Evolutionary conservation across 805 yeast species (phyloP).

Genomic region (Saccharomycopsis fibuligera): DNA sequence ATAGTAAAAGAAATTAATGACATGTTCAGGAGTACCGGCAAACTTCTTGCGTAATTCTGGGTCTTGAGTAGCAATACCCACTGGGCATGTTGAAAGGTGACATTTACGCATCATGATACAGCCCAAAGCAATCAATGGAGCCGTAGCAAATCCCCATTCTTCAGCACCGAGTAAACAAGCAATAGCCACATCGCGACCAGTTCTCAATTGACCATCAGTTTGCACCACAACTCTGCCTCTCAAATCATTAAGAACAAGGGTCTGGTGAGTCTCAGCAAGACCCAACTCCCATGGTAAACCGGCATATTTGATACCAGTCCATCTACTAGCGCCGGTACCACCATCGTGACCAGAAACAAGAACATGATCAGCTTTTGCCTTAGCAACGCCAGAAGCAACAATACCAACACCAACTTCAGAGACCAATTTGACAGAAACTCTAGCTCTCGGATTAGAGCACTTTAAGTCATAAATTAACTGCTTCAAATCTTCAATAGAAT

Average conservation of each 20-base stretch:
- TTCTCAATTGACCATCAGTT: slow-evolving; percentile 97
- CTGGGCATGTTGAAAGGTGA: slow-evolving; percentile 92
- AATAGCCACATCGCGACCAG: slow-evolving; percentile 95
- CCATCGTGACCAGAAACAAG: slow-evolving; percentile 97
- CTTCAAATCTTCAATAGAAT: slow-evolving; percentile 95
- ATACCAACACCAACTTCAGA: slow-evolving; percentile 99
- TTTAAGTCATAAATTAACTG: slow-evolving; percentile 94
- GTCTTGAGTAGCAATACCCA: slow-evolving; percentile 98
- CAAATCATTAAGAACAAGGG: slow-evolving; percentile 88
- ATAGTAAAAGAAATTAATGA: slow-evolving; percentile 94
- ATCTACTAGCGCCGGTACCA: slow-evolving; percentile 99
- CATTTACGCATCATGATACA: slow-evolving; percentile 96
- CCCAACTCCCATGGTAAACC: slow-evolving; percentile 99
- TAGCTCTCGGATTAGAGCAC: slow-evolving; percentile 94
- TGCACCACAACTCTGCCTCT: slow-evolving; percentile 94
- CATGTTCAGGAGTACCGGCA: slow-evolving; percentile 96
- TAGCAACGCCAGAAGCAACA: slow-evolving; percentile 98
- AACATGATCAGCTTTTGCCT: slow-evolving; percentile 96
- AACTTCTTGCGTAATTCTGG: slow-evolving; percentile 89
- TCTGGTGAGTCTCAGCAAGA: slow-evolving; percentile 96
- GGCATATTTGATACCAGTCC: slow-evolving; percentile 95
- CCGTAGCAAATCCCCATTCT: slow-evolving; percentile 97
- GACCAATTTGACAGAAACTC: slow-evolving; percentile 93
- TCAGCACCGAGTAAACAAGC: slow-evolving; percentile 97
- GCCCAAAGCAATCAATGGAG: slow-evolving; percentile 95